Evolutionary conservation across 495 filamentous ascomycete species (phyloP).

Genomic region (Penicillium arizonense): DNA sequence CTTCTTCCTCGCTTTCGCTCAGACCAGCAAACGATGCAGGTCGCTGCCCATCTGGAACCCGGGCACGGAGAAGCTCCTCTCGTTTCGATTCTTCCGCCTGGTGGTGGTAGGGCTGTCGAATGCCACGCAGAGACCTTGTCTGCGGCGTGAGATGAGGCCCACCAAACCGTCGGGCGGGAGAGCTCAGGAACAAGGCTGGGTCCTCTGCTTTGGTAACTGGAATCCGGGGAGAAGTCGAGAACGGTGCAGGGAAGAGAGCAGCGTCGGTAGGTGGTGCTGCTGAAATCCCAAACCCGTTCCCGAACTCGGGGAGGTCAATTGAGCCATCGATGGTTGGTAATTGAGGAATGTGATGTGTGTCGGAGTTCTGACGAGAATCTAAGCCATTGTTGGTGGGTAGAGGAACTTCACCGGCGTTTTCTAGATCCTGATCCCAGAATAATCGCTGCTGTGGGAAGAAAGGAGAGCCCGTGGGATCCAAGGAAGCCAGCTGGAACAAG

Average conservation of each 20-base stretch:
- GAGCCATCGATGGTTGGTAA: conserved; percentile 38
- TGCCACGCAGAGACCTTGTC: conserved; percentile 28
- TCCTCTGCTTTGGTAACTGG: conserved; percentile 44
- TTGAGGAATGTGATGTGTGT: conserved; percentile 33
- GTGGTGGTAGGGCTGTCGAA: conserved; percentile 56
- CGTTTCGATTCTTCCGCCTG: conserved; percentile 56
- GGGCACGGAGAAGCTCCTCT: conserved; percentile 48
- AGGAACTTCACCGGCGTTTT: conserved; percentile 24
- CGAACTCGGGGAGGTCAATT: conserved; percentile 42
- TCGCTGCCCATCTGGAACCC: conserved; percentile 7
- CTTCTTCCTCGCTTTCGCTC: conserved; percentile 36
- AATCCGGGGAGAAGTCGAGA: conserved; percentile 45
- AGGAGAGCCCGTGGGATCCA: conserved; percentile 68
- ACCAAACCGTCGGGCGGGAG: conserved; percentile 47
- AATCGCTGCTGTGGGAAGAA: conserved; percentile 62
- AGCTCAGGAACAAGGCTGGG: conserved; percentile 57
- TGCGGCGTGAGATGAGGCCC: conserved; percentile 38
- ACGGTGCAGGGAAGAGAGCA: conserved; percentile 45
- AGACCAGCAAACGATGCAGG: conserved; percentile 14
- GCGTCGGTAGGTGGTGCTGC: conserved; percentile 37
- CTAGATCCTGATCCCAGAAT: conserved; percentile 71
- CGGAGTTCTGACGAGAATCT: conserved; percentile 3
- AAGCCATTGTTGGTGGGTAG: conserved; percentile 8
- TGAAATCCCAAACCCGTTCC: conserved; percentile 27
- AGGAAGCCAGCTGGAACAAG: conserved; percentile 66